Conservation (phyloP, 345 rosid genomes). For the Salix brachista region DNA sequence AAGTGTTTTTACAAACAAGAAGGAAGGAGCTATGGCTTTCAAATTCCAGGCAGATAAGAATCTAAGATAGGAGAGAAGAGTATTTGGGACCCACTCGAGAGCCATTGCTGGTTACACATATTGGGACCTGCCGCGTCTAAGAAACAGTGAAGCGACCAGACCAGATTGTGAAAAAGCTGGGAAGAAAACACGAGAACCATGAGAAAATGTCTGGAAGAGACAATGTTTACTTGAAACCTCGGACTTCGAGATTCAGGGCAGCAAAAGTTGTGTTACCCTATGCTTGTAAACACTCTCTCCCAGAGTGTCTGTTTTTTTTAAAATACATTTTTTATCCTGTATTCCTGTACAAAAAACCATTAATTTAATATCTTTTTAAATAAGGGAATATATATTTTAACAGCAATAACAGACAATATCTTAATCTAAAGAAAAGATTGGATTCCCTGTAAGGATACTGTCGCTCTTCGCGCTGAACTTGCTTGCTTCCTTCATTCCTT, state of each 20-base stretch:
- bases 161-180: background rate
- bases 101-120: background rate
- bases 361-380: too few species aligned
- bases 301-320: too few species aligned
- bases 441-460: background rate
- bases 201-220: background rate
- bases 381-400: too few species aligned
- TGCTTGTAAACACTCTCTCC: background rate
- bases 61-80: too few species aligned
- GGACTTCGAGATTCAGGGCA: background rate
- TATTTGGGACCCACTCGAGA: too few species aligned
- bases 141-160: constrained; percentile 5
- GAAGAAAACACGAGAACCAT: background rate
- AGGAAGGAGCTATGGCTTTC: background rate
- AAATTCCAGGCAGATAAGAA: background rate
- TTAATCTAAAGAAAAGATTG: background rate
- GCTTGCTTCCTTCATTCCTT: too few species aligned
- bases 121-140: constrained; percentile 3
- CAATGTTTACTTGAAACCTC: background rate
- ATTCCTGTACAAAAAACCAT: too few species aligned
- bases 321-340: too few species aligned
- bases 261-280: background rate
- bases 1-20: too few species aligned
- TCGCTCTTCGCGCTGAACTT: too few species aligned
- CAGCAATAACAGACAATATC: too few species aligned